Percentiles rank a stretch among this genome's conserved stretches.
Conservation (phyloP, 2,329 filamentous ascomycete genomes). For the Fusarium sp. region DNA sequence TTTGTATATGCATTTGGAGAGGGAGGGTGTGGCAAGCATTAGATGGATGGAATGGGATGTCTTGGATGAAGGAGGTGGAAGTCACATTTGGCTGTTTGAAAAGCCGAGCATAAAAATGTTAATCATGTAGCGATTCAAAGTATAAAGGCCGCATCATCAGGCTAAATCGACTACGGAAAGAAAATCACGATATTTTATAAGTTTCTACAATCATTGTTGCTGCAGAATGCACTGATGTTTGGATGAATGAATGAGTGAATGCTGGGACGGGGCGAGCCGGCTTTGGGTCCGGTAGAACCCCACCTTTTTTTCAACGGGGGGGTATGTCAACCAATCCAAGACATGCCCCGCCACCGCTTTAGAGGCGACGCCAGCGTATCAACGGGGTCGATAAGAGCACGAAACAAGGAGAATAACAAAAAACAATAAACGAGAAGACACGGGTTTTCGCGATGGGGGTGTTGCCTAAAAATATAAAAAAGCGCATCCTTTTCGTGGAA, state of each 20-base stretch:
- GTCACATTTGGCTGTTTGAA: background rate
- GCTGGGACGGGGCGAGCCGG: conserved; percentile 2
- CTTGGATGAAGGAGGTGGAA: background rate
- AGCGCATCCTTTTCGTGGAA: background rate
- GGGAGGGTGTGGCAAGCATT: background rate
- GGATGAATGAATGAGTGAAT: background rate
- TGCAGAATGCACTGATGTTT: background rate
- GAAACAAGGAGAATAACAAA: conserved; percentile 1
- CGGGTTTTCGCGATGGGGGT: background rate
- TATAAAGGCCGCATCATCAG: background rate
- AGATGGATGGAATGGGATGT: background rate
- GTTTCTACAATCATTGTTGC: background rate
- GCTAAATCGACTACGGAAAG: background rate
- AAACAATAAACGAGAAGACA: conserved; percentile 5
- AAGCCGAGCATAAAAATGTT: background rate
- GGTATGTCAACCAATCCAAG: background rate
- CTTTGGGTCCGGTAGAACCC: background rate
- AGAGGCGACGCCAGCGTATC: conserved; percentile 31
- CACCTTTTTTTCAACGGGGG: conserved; percentile 2
- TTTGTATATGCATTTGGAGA: background rate
- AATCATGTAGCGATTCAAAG: background rate
- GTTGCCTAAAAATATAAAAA: background rate
- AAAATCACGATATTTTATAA: background rate
- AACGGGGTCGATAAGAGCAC: conserved; percentile 10
- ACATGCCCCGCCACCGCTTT: conserved; percentile 13